Evolutionary conservation across 176 grass and related monocot species (phyloP).

Genomic region (Canna indica): DNA sequence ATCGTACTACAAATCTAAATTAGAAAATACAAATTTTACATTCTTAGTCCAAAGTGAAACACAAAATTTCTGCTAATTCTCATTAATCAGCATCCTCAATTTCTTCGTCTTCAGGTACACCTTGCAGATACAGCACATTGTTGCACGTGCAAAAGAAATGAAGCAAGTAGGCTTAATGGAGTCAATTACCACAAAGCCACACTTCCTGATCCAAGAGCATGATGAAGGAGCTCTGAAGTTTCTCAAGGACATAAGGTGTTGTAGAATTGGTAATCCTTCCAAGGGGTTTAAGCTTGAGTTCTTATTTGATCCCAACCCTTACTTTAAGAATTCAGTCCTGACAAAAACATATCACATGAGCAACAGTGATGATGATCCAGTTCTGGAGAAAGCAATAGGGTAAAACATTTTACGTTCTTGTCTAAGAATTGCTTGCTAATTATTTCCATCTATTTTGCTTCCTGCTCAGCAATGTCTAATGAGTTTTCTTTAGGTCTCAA

Average conservation of each 20-base stretch:
- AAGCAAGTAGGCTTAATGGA: too few relatives aligned
- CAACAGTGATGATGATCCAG: constrained; percentile 73
- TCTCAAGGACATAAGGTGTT: constrained; percentile 95
- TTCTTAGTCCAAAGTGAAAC: too few relatives aligned
- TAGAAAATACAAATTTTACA: too few relatives aligned
- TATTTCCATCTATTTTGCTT: background rate
- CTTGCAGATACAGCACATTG: too few relatives aligned
- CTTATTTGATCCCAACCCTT: constrained; percentile 63
- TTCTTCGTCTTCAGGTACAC: too few relatives aligned
- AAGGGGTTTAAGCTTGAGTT: constrained; percentile 98
- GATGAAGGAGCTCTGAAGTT: constrained; percentile 80
- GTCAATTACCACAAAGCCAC: too few relatives aligned
- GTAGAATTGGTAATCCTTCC: constrained; percentile 44
- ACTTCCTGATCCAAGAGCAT: constrained; percentile 86
- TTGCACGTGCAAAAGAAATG: too few relatives aligned
- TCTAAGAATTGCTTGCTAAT: background rate
- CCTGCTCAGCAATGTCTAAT: background rate
- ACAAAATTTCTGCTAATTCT: too few relatives aligned
- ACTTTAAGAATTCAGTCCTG: constrained; percentile 80
- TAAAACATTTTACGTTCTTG: constrained; percentile 6
- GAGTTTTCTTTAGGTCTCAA: constrained; percentile 44
- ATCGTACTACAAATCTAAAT: too few relatives aligned
- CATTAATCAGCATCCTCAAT: too few relatives aligned
- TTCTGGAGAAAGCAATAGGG: constrained; percentile 95
- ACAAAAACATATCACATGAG: constrained; percentile 96